A percentile compares a stretch with the other conserved stretches of the same genome.
These are phyloP conservation scores for Stygiomarasmius scandens DNA, from an alignment of 1,284 basidiomycete species.

Conservation along the genomic window DNA sequence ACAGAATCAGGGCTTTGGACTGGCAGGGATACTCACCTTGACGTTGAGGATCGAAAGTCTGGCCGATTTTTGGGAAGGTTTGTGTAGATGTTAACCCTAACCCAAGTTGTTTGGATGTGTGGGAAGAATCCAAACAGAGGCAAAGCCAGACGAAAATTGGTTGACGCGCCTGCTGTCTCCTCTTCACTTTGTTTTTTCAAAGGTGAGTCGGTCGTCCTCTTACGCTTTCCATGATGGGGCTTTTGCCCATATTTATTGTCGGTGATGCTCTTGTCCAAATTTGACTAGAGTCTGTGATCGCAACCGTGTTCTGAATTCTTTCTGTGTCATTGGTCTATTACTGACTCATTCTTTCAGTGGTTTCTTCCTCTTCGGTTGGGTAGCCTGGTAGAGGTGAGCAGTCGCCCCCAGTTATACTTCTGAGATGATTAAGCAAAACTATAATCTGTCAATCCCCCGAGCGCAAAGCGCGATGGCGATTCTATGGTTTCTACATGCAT, in stretches of 20 bases:
- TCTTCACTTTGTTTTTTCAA: not conserved
- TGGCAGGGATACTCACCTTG: constrained; percentile 59
- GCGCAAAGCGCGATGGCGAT: constrained; percentile 13
- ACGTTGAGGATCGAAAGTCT: constrained; percentile 41
- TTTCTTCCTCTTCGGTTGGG: not conserved
- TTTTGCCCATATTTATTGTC: constrained; percentile 71
- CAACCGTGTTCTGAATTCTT: constrained; percentile 31
- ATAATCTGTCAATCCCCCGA: constrained; percentile 18
- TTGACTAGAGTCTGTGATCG: constrained; percentile 43
- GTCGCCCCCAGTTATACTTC: not conserved
- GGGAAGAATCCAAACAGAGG: not conserved
- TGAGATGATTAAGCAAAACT: constrained; percentile 10
- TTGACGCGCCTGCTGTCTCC: too few species aligned
- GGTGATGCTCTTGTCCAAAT: constrained; percentile 43
- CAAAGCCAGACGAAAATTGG: not conserved
- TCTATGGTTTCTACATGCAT: constrained; percentile 13
- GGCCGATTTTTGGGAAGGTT: not conserved
- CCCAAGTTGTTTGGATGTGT: not conserved
- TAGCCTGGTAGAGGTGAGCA: not conserved
- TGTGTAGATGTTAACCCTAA: not conserved
- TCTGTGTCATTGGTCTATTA: constrained; percentile 8
- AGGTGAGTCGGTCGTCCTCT: constrained; percentile 10
- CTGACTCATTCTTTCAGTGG: not conserved
- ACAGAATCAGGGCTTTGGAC: constrained; percentile 11
- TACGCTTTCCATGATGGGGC: constrained; percentile 49